phyloP scores from a whole-genome alignment of 73 alveolate species.

The Paramecium tetraurelia region DNA sequence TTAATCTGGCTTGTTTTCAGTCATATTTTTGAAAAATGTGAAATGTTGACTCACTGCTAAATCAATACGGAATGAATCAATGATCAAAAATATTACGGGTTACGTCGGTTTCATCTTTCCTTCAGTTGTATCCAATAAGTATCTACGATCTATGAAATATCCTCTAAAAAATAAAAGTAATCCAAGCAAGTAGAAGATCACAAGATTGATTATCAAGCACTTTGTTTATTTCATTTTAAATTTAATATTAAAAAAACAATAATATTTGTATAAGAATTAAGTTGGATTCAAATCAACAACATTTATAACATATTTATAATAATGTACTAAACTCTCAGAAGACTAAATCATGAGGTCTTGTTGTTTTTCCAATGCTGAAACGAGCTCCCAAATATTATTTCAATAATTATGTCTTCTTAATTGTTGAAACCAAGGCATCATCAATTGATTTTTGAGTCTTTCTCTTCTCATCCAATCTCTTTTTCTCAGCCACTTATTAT shows the following conservation, averaged over 20 bases:
- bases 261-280: not conserved
- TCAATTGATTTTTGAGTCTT: slow-evolving; percentile 28
- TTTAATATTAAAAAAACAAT: not conserved
- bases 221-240: not conserved
- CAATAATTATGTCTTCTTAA: slow-evolving; percentile 42
- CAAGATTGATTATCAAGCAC: not conserved
- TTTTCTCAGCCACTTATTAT: slow-evolving; percentile 41
- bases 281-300: not conserved
- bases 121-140: not conserved
- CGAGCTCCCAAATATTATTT: slow-evolving; percentile 57
- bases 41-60: not conserved
- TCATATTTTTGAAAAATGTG: not conserved
- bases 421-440: slow-evolving; percentile 24
- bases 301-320: not conserved
- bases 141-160: not conserved
- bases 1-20: not conserved
- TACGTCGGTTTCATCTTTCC: not conserved
- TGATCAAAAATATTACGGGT: slow-evolving; percentile 2
- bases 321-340: slow-evolving; percentile 31
- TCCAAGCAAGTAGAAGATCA: not conserved
- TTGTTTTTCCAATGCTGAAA: slow-evolving; percentile 42
- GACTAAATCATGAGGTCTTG: slow-evolving; percentile 59
- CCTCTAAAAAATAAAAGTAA: not conserved
- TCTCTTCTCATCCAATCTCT: slow-evolving; percentile 50
- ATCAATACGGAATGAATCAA: slow-evolving; percentile 3